These are phyloP conservation scores for Cercospora sp. DNA, from an alignment of 2,329 filamentous ascomycete species.

Conservation along the genomic window DNA sequence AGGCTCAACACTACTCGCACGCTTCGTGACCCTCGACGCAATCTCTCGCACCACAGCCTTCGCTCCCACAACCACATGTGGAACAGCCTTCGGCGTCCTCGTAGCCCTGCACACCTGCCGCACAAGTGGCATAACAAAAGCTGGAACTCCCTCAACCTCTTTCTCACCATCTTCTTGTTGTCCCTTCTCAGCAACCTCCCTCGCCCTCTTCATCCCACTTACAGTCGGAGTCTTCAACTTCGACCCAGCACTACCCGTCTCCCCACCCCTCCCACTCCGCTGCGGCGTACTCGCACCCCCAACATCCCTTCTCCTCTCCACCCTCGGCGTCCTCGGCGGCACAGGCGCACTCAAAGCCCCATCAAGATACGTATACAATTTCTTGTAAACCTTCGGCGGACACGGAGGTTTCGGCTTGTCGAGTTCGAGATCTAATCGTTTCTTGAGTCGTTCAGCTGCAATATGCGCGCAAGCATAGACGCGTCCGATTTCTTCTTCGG, in stretches of 20 bases:
- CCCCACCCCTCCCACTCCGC: constrained; percentile 10
- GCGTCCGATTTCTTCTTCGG: constrained; percentile 84
- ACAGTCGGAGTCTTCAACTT: constrained; percentile 18
- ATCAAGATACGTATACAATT: constrained; percentile 78
- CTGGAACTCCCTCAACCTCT: constrained; percentile 10
- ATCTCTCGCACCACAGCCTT: constrained; percentile 23
- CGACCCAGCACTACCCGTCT: background rate
- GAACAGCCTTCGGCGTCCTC: constrained; percentile 20
- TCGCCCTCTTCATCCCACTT: constrained; percentile 7
- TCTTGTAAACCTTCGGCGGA: constrained; percentile 77
- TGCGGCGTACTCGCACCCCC: background rate
- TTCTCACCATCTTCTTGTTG: background rate
- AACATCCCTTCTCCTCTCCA: constrained; percentile 15
- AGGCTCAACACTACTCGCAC: background rate
- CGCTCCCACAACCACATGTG: constrained; percentile 29
- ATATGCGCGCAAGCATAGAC: constrained; percentile 83
- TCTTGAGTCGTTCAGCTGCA: constrained; percentile 84
- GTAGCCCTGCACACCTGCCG: constrained; percentile 53
- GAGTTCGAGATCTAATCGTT: constrained; percentile 71
- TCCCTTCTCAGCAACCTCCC: background rate
- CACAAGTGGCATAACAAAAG: constrained; percentile 41
- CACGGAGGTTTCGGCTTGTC: constrained; percentile 76
- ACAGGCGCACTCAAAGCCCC: constrained; percentile 57
- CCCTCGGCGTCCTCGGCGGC: constrained; percentile 35
- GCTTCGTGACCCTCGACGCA: constrained; percentile 12